Evolutionary conservation across 169 alveolate genomes (phyloP).

Genomic region (Plasmodium chabaudi): DNA sequence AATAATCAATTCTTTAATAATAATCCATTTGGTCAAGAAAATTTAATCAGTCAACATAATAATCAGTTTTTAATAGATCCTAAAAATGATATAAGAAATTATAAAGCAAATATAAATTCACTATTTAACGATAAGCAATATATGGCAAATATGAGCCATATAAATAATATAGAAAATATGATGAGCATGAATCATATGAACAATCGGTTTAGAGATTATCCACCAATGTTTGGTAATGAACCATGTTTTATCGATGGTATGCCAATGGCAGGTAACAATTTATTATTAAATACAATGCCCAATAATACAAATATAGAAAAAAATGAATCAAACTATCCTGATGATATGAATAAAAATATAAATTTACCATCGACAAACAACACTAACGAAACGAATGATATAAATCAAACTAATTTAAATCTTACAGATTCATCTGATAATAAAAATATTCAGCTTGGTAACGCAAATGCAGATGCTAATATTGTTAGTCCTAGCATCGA

Average conservation of each 20-base stretch:
- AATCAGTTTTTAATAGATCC: background rate
- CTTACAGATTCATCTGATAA: too few relatives aligned
- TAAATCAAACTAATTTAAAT: background rate
- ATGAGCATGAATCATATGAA: too few relatives aligned
- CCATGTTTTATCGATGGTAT: conserved; percentile 59
- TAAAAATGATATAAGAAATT: conserved; percentile 9
- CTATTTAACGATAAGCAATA: too few relatives aligned
- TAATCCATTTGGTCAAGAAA: background rate
- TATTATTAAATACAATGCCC: conserved; percentile 51
- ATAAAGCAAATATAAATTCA: too few relatives aligned
- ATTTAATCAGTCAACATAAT: too few relatives aligned
- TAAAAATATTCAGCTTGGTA: too few relatives aligned
- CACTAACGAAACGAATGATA: conserved; percentile 13
- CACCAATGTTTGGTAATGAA: conserved; percentile 9
- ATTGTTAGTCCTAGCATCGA: too few relatives aligned
- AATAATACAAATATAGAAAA: conserved; percentile 46
- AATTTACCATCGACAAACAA: background rate
- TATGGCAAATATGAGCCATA: background rate
- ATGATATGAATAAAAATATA: conserved; percentile 14
- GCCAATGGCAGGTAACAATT: conserved; percentile 70
- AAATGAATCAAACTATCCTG: conserved; percentile 4
- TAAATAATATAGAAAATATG: conserved; percentile 2
- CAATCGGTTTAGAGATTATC: too few relatives aligned
- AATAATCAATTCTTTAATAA: conserved; percentile 35
- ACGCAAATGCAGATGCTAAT: too few relatives aligned